Evolutionary conservation across 2,329 filamentous ascomycete genomes (phyloP).

Genomic region (Aspergillus viridinutans): DNA sequence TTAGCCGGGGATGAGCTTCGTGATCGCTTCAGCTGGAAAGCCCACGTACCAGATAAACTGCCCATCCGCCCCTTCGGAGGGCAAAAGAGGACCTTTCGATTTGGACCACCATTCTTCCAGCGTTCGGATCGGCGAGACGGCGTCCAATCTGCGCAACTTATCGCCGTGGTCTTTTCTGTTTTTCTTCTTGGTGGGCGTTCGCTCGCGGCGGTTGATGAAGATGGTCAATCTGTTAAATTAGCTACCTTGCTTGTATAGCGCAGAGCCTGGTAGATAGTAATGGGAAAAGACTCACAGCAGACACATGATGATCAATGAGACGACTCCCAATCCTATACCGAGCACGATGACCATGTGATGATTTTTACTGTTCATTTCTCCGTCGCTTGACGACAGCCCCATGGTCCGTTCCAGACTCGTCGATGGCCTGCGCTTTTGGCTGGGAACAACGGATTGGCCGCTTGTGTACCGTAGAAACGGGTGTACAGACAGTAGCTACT

Average conservation of each 20-base stretch:
- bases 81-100: conserved; percentile 28
- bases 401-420: conserved; percentile 6
- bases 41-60: conserved; percentile 35
- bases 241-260: conserved; percentile 1
- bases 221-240: conserved; percentile 24
- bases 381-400: conserved; percentile 16
- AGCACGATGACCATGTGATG: conserved; percentile 31
- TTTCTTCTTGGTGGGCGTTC: conserved; percentile 13
- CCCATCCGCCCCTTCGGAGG: conserved; percentile 30
- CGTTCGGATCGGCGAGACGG: conserved; percentile 32
- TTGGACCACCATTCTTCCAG: conserved; percentile 36
- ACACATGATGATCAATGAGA: conserved; percentile 29
- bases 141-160: conserved; percentile 33
- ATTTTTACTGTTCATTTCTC: conserved; percentile 17
- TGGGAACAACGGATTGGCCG: neutral
- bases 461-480: neutral
- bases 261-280: neutral
- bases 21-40: neutral
- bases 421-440: neutral
- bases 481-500: neutral
- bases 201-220: conserved; percentile 31
- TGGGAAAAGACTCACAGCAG: conserved; percentile 22
- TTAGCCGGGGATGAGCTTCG: conserved; percentile 1
- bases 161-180: conserved; percentile 23
- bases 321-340: conserved; percentile 29